Conservation (phyloP, 495 filamentous ascomycete species). For the Tuber borchii region DNA sequence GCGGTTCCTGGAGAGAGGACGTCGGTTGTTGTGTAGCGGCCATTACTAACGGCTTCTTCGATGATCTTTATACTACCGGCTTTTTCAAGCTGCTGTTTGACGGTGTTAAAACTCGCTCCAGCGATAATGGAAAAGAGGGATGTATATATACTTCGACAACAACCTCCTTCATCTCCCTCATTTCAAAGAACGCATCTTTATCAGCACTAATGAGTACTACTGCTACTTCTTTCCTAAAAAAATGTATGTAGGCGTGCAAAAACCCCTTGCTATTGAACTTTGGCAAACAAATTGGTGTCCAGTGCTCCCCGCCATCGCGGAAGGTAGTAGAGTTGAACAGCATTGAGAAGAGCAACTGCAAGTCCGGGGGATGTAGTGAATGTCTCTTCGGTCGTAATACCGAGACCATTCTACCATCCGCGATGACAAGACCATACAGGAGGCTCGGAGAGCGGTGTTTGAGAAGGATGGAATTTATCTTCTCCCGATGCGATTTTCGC, state of each 20-base stretch:
- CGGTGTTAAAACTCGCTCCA: constrained; percentile 44
- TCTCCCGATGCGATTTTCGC: constrained; percentile 74
- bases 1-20: constrained; percentile 67
- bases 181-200: constrained; percentile 85
- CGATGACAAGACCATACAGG: constrained; percentile 89
- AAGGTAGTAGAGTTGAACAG: constrained; percentile 90
- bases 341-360: constrained; percentile 98
- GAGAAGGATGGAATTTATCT: constrained; percentile 79
- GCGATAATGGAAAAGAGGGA: neutral
- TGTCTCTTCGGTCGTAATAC: constrained; percentile 92
- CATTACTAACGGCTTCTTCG: constrained; percentile 60
- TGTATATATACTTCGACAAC: constrained; percentile 53
- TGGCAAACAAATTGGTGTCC: constrained; percentile 93
- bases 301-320: constrained; percentile 87
- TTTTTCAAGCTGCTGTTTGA: constrained; percentile 53
- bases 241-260: constrained; percentile 98
- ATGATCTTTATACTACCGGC: constrained; percentile 70
- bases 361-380: constrained; percentile 88
- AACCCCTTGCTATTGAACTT: constrained; percentile 98
- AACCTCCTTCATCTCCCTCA: constrained; percentile 75
- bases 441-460: constrained; percentile 66
- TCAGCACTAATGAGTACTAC: constrained; percentile 86
- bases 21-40: constrained; percentile 62
- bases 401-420: constrained; percentile 86
- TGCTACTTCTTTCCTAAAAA: constrained; percentile 70